Percentiles rank a stretch among this genome's conserved stretches.
Conservation (phyloP, 139 green algal genomes). For the Picochlorum sp. region DNA sequence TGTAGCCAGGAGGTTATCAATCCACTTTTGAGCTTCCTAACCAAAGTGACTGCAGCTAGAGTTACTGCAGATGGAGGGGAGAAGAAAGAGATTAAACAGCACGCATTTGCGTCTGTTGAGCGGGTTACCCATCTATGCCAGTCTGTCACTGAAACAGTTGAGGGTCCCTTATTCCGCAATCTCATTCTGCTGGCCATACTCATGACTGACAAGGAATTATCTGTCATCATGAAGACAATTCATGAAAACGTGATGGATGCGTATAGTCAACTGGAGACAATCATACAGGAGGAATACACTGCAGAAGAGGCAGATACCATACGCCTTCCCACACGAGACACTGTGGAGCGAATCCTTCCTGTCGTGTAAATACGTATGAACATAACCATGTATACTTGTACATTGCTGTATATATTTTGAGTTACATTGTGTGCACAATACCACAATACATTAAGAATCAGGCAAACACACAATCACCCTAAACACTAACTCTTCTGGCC, state of each 20-base stretch:
- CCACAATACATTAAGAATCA: too few species aligned
- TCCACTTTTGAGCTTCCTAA: constrained; percentile 89
- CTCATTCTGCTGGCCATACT: constrained; percentile 75
- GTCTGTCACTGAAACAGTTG: constrained; percentile 65
- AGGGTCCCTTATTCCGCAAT: constrained; percentile 43
- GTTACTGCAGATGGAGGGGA: constrained; percentile 26
- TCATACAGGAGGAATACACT: constrained; percentile 59
- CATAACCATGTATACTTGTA: too few species aligned
- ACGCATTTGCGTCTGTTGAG: constrained; percentile 83
- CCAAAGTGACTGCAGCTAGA: constrained; percentile 69
- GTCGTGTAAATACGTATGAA: not conserved
- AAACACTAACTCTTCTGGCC: too few species aligned
- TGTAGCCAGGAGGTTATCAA: constrained; percentile 88
- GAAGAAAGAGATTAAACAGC: constrained; percentile 51
- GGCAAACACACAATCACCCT: too few species aligned
- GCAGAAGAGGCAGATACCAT: constrained; percentile 41
- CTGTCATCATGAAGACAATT: constrained; percentile 78
- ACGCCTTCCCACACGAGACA: constrained; percentile 29
- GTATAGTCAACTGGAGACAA: constrained; percentile 59
- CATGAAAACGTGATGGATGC: constrained; percentile 90
- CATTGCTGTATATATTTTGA: too few species aligned
- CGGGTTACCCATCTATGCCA: constrained; percentile 72
- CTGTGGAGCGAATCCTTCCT: constrained; percentile 28
- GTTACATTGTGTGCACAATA: too few species aligned
- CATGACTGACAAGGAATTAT: constrained; percentile 65